phyloP scores from a whole-genome alignment of 805 yeast species.

The Myxozyma vanderwaltii region DNA sequence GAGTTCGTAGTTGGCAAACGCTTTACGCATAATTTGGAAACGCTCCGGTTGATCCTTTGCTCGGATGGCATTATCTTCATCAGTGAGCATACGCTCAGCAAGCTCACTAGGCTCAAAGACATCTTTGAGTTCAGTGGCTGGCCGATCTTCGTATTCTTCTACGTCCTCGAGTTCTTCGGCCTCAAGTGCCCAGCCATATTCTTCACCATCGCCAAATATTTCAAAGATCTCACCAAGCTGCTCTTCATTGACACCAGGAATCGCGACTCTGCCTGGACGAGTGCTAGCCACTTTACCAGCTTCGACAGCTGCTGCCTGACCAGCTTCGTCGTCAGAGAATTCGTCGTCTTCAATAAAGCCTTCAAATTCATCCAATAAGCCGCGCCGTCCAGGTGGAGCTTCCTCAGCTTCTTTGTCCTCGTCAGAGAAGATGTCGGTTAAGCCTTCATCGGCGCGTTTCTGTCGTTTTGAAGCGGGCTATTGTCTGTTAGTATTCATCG shows the following conservation, averaged over 20 bases:
- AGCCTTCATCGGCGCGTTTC: conserved; percentile 47
- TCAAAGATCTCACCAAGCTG: conserved; percentile 90
- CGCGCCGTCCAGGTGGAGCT: conserved; percentile 35
- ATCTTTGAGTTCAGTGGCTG: conserved; percentile 57
- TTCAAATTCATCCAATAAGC: conserved; percentile 77
- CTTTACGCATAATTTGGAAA: conserved; percentile 73
- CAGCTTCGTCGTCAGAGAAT: conserved; percentile 81
- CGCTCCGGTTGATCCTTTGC: conserved; percentile 90
- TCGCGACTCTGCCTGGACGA: conserved; percentile 34
- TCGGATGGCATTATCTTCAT: conserved; percentile 85
- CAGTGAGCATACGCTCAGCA: conserved; percentile 86
- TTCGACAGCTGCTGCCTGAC: conserved; percentile 17
- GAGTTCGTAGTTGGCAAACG: conserved; percentile 63
- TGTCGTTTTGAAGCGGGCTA: conserved; percentile 42
- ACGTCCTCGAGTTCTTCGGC: conserved; percentile 70
- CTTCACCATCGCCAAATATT: conserved; percentile 95
- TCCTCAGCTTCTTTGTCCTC: conserved; percentile 43
- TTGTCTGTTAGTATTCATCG: not conserved
- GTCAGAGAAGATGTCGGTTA: conserved; percentile 70
- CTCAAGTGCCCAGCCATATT: conserved; percentile 97
- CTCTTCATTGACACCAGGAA: conserved; percentile 73
- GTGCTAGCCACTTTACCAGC: conserved; percentile 8
- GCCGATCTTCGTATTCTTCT: conserved; percentile 42
- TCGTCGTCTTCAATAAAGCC: conserved; percentile 98
- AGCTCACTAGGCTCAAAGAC: conserved; percentile 94